phyloP scores from a whole-genome alignment of 2,329 filamentous ascomycete genomes.

The Colletotrichum plurivorum region DNA sequence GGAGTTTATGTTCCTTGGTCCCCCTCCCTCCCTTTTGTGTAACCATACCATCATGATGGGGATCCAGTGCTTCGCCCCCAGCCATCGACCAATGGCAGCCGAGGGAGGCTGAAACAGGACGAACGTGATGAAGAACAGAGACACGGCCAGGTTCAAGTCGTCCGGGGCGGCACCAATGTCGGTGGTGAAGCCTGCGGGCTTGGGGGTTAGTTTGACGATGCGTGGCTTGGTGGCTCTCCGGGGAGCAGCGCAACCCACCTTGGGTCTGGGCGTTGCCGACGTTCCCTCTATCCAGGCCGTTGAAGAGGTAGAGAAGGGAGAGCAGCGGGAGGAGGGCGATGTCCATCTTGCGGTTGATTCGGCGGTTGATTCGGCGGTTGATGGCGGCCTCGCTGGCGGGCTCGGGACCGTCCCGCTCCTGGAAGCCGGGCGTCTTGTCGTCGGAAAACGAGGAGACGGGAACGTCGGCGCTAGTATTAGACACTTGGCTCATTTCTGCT shows the following conservation, averaged over 20 bases:
- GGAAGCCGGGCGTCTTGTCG: slow-evolving; percentile 11
- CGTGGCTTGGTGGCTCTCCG: background rate
- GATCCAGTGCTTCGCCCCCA: slow-evolving; percentile 68
- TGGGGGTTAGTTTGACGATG: slow-evolving; percentile 2
- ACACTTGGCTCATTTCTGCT: slow-evolving; percentile 25
- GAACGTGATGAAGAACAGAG: slow-evolving; percentile 71
- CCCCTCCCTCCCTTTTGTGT: slow-evolving; percentile 51
- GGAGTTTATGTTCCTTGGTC: slow-evolving; percentile 44
- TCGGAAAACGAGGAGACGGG: slow-evolving; percentile 21
- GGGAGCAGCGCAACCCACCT: slow-evolving; percentile 44
- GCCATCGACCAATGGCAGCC: slow-evolving; percentile 56
- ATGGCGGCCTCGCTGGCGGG: slow-evolving; percentile 13
- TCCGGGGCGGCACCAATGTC: slow-evolving; percentile 66
- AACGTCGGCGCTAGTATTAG: slow-evolving; percentile 19
- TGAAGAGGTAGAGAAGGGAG: slow-evolving; percentile 57
- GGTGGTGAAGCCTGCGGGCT: slow-evolving; percentile 60
- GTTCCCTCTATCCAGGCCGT: slow-evolving; percentile 57
- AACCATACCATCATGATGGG: slow-evolving; percentile 68
- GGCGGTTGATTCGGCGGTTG: slow-evolving; percentile 47
- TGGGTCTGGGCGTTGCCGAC: slow-evolving; percentile 58
- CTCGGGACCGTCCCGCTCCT: background rate
- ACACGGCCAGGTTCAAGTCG: slow-evolving; percentile 69
- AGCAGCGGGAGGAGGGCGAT: slow-evolving; percentile 54
- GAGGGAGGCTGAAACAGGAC: slow-evolving; percentile 70
- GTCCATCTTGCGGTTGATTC: slow-evolving; percentile 54